phyloP scores from a whole-genome alignment of 257 asterid genomes.

The Solanum megistacrolobum region DNA sequence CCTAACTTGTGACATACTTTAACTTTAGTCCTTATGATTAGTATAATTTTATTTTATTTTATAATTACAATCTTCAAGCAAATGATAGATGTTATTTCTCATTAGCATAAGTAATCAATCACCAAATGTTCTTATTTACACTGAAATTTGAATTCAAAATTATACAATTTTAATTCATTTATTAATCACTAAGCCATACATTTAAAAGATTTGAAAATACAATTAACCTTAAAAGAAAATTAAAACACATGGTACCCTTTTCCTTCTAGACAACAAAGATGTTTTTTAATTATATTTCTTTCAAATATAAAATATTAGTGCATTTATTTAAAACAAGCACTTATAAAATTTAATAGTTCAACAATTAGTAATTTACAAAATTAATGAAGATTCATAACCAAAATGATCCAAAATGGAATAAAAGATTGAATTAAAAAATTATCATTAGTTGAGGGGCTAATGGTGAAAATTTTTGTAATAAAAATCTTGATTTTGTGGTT shows the following conservation, averaged over 20 bases:
- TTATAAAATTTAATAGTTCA: not conserved
- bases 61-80: no score
- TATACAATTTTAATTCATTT: not conserved
- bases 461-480: not conserved
- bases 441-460: not conserved
- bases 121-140: not conserved
- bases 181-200: not conserved
- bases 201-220: not conserved
- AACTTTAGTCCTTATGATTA: not conserved
- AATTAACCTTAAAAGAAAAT: not conserved
- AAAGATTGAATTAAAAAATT: not conserved
- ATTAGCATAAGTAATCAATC: no score
- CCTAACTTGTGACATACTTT: not conserved
- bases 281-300: not conserved
- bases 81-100: no score
- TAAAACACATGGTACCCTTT: not conserved
- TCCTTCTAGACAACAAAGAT: not conserved
- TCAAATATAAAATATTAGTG: not conserved
- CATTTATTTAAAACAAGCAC: not conserved
- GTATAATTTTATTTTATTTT: no score
- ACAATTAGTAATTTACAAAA: not conserved
- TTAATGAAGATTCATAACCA: not conserved
- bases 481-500: constrained; percentile 57
- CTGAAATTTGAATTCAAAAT: not conserved
- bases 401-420: not conserved